phyloP scores from a whole-genome alignment of 2,329 filamentous ascomycete species.

The Parafenestella ontariensis region DNA sequence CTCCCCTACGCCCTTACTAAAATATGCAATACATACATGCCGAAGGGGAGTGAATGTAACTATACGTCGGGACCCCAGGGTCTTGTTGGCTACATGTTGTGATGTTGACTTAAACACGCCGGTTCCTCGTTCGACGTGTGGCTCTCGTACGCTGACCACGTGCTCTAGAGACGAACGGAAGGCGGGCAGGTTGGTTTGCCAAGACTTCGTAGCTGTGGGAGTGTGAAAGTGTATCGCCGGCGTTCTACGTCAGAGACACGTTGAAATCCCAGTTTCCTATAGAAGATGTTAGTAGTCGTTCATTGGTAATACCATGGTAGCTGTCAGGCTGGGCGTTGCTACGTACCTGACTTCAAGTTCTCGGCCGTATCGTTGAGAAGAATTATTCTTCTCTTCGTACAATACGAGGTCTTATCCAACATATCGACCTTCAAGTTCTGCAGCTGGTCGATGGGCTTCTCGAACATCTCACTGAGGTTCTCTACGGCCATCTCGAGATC shows the following conservation, averaged over 20 bases:
- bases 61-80: background rate
- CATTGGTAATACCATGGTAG: background rate
- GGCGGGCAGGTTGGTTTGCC: background rate
- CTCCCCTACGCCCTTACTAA: slow-evolving; percentile 8
- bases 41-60: background rate
- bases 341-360: slow-evolving; percentile 84
- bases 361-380: slow-evolving; percentile 91
- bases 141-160: background rate
- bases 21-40: slow-evolving; percentile 17
- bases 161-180: background rate
- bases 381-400: slow-evolving; percentile 89
- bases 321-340: background rate
- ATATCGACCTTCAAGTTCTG: slow-evolving; percentile 92
- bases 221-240: background rate
- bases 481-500: slow-evolving; percentile 97
- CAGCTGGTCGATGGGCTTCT: slow-evolving; percentile 90
- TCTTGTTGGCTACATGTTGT: background rate
- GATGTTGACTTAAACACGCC: background rate
- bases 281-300: slow-evolving; percentile 12
- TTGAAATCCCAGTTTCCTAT: slow-evolving; percentile 44
- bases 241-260: slow-evolving; percentile 31
- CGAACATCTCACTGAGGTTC: slow-evolving; percentile 97
- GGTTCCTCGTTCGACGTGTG: background rate
- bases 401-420: slow-evolving; percentile 98
- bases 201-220: background rate